Evolutionary conservation across 495 filamentous ascomycete genomes (phyloP).

Genomic region (Viridothelium virens): DNA sequence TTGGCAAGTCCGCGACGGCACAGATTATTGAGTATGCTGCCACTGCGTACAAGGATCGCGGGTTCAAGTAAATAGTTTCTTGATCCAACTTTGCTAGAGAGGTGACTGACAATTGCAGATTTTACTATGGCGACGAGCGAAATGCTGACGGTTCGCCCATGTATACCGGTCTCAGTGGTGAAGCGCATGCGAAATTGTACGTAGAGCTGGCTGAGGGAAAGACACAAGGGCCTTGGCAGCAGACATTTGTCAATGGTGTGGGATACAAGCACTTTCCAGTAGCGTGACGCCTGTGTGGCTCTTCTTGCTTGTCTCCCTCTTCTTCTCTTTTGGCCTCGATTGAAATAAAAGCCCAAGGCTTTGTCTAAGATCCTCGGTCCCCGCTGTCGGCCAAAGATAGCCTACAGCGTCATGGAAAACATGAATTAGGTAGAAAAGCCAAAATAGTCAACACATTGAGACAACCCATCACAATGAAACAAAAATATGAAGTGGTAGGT

Average conservation of each 20-base stretch:
- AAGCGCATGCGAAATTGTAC: constrained; percentile 38
- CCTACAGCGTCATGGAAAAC: too few species aligned
- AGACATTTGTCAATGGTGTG: constrained; percentile 38
- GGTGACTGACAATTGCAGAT: constrained; percentile 23
- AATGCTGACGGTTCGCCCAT: constrained; percentile 28
- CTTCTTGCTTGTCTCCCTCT: too few species aligned
- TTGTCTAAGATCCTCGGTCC: too few species aligned
- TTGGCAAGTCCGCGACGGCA: constrained; percentile 38
- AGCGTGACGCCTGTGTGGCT: neutral
- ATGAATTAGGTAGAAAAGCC: too few species aligned
- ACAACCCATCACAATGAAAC: too few species aligned
- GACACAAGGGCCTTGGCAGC: constrained; percentile 34
- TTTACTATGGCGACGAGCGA: constrained; percentile 40
- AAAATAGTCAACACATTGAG: too few species aligned
- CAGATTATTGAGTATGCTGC: constrained; percentile 36
- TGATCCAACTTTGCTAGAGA: neutral
- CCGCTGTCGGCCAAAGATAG: too few species aligned
- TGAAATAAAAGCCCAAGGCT: too few species aligned
- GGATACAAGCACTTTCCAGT: constrained; percentile 24
- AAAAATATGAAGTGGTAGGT: too few species aligned
- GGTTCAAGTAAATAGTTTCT: constrained; percentile 32
- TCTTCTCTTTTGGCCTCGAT: too few species aligned
- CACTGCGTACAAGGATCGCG: constrained; percentile 27
- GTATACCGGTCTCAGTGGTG: constrained; percentile 26
- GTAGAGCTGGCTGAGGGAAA: constrained; percentile 30